Percentiles rank a stretch among this genome's conserved stretches.
Conservation (phyloP, 768 basidiomycete species). For the Podaxis sp. region DNA sequence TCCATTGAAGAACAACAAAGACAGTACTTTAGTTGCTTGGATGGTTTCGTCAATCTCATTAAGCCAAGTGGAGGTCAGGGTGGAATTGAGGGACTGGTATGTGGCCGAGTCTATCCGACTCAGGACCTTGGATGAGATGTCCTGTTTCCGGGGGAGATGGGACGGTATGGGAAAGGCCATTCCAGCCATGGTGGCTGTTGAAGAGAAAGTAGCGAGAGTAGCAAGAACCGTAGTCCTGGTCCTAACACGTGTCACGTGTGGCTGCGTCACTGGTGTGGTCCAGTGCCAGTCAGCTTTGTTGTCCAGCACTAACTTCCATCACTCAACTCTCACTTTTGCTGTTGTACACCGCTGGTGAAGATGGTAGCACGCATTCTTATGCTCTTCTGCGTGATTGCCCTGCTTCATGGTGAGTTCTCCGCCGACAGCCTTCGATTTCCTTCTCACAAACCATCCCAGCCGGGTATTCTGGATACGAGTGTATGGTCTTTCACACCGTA, state of each 20-base stretch:
- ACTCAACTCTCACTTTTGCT: background rate
- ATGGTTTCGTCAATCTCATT: conserved; percentile 73
- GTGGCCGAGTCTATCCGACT: conserved; percentile 66
- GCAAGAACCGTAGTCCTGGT: background rate
- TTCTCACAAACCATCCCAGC: conserved; percentile 38
- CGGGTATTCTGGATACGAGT: conserved; percentile 79
- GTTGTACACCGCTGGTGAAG: background rate
- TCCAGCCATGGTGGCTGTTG: conserved; percentile 15
- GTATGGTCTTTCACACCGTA: conserved; percentile 36
- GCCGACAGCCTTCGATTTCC: background rate
- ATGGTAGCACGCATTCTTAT: conserved; percentile 52
- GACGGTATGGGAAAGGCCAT: conserved; percentile 79
- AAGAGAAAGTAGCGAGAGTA: background rate
- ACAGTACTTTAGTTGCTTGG: conserved; percentile 61
- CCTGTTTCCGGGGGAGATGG: conserved; percentile 70
- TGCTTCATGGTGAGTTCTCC: conserved; percentile 52
- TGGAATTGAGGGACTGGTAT: conserved; percentile 53
- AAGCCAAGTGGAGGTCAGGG: conserved; percentile 67
- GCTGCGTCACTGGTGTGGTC: conserved; percentile 14
- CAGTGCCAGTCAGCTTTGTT: background rate
- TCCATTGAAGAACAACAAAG: conserved; percentile 2
- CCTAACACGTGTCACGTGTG: conserved; percentile 25
- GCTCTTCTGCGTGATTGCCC: conserved; percentile 39
- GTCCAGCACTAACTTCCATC: background rate
- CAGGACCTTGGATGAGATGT: conserved; percentile 71